Conservation (phyloP, 345 rosid genomes). For the Erucastrum elatum region DNA sequence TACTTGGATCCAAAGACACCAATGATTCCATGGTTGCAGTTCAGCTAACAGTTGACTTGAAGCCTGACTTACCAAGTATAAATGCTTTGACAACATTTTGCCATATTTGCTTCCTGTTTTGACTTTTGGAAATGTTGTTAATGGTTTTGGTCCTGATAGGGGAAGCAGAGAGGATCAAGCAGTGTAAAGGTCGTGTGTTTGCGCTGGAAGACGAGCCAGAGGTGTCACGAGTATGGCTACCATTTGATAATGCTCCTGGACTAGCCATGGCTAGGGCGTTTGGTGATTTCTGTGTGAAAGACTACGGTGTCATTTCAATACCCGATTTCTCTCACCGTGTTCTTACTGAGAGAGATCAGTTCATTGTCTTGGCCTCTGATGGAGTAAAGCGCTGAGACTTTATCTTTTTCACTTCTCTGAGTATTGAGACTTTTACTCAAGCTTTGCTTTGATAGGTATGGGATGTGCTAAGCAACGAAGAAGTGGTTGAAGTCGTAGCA, state of each 20-base stretch:
- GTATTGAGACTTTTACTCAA: not conserved
- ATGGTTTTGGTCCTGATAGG: slow-evolving; percentile 50
- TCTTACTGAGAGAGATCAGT: slow-evolving; percentile 87
- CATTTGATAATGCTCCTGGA: slow-evolving; percentile 99
- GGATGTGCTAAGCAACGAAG: slow-evolving; percentile 97
- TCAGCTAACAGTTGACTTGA: slow-evolving; percentile 94
- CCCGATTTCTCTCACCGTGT: slow-evolving; percentile 89
- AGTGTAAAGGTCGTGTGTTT: slow-evolving; percentile 96
- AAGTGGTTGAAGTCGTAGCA: slow-evolving; percentile 91
- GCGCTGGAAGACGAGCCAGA: slow-evolving; percentile 99
- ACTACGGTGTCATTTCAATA: slow-evolving; percentile 91
- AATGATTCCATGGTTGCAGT: slow-evolving; percentile 76
- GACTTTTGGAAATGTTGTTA: no score
- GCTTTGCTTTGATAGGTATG: no score
- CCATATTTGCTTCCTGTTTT: no score
- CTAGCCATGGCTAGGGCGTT: slow-evolving; percentile 99
- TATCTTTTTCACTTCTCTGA: not conserved
- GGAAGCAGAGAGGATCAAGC: slow-evolving; percentile 95
- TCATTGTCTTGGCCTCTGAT: slow-evolving; percentile 96
- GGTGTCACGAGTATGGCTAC: slow-evolving; percentile 97
- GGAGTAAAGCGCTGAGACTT: slow-evolving; percentile 60
- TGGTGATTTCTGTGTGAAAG: slow-evolving; percentile 98
- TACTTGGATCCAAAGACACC: slow-evolving; percentile 86
- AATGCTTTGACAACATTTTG: slow-evolving; percentile 23
- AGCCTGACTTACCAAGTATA: slow-evolving; percentile 96